Percentiles rank a stretch among this genome's conserved stretches.
These are phyloP conservation scores for Malania oleifera DNA, from an alignment of 164 flowering plant genomes.

Conservation along the genomic window DNA sequence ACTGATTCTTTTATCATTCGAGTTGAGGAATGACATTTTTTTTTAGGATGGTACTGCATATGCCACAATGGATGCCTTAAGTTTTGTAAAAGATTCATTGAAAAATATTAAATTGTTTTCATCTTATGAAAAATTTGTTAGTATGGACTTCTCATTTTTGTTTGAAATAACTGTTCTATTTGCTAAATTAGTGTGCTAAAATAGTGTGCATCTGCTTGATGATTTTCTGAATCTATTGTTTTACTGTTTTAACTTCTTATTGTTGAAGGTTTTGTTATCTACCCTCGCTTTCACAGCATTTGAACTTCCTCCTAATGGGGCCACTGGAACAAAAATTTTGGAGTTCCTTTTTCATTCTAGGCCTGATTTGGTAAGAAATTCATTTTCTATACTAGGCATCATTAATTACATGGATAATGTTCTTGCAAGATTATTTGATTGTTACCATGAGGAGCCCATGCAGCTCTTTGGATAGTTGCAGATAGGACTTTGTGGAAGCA, in stretches of 20 bases:
- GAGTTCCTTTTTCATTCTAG: conserved; percentile 89
- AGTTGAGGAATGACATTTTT: too few species aligned
- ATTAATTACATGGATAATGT: neutral
- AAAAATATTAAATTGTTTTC: too few species aligned
- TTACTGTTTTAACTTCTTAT: neutral
- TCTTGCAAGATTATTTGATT: too few species aligned
- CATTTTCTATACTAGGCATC: neutral
- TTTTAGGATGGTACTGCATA: too few species aligned
- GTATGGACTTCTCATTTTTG: too few species aligned
- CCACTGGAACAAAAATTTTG: conserved; percentile 84
- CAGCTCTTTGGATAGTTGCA: too few species aligned
- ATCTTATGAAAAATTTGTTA: too few species aligned
- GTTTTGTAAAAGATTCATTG: too few species aligned
- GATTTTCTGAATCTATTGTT: conserved; percentile 4
- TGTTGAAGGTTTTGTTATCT: conserved; percentile 69
- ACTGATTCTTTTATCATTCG: too few species aligned
- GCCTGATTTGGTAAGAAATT: conserved; percentile 70
- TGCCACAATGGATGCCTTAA: too few species aligned
- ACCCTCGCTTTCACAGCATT: conserved; percentile 95
- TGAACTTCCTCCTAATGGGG: conserved; percentile 97
- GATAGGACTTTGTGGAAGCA: too few species aligned
- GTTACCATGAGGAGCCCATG: too few species aligned
- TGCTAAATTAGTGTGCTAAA: neutral
- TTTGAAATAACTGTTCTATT: neutral
- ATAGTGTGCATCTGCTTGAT: neutral